These are phyloP conservation scores for Colletotrichum tropicicola DNA, from an alignment of 2,329 filamentous ascomycete genomes.

Conservation along the genomic window DNA sequence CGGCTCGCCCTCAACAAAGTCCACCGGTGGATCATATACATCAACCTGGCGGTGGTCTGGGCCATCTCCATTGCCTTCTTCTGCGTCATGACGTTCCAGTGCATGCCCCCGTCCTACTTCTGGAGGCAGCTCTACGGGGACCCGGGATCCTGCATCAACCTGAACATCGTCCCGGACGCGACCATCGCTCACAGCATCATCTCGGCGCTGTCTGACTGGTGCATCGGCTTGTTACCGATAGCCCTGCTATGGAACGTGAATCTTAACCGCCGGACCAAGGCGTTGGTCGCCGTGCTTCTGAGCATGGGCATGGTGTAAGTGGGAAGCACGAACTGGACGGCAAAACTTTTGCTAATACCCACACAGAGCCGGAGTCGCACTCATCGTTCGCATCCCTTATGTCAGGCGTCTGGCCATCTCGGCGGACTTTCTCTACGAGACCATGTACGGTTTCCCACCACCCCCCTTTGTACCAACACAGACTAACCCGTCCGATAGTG, in stretches of 20 bases:
- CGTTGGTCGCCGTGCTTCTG: constrained; percentile 55
- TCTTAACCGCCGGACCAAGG: constrained; percentile 56
- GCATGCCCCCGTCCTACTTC: constrained; percentile 56
- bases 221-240: constrained; percentile 58
- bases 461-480: not conserved
- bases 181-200: constrained; percentile 57
- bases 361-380: constrained; percentile 46
- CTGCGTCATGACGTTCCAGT: constrained; percentile 59
- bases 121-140: constrained; percentile 51
- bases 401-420: constrained; percentile 38
- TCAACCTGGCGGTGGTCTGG: constrained; percentile 45
- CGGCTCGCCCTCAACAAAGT: constrained; percentile 44
- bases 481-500: constrained; percentile 35
- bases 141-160: constrained; percentile 49
- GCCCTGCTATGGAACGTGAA: constrained; percentile 60
- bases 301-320: constrained; percentile 59
- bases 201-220: constrained; percentile 55
- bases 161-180: constrained; percentile 48
- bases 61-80: constrained; percentile 48
- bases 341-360: not conserved
- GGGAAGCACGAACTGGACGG: no score
- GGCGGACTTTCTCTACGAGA: constrained; percentile 40
- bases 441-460: constrained; percentile 36
- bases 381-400: constrained; percentile 47
- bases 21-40: constrained; percentile 45